These are phyloP conservation scores for Carallia brachiata DNA, from an alignment of 345 rosid species.

Conservation along the genomic window DNA sequence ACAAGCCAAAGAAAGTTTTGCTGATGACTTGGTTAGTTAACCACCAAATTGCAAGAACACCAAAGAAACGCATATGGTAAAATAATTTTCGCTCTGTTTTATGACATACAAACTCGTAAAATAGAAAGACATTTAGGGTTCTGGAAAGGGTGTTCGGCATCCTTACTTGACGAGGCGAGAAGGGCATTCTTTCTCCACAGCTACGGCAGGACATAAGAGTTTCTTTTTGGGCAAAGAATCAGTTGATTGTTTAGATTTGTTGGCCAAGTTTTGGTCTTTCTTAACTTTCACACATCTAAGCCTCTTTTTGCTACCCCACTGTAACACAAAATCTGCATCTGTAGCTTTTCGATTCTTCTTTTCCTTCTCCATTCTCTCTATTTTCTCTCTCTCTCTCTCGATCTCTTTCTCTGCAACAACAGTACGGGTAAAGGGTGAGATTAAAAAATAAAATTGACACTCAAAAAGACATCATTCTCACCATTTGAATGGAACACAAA, in stretches of 20 bases:
- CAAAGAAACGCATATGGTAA: background rate
- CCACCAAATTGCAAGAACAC: background rate
- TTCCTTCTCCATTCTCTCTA: slow-evolving; percentile 62
- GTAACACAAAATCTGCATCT: slow-evolving; percentile 76
- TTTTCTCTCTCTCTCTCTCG: slow-evolving; percentile 23
- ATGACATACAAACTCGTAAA: background rate
- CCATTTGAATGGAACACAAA: background rate
- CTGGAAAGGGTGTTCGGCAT: background rate
- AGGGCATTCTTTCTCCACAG: slow-evolving; percentile 54
- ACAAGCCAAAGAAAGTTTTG: background rate
- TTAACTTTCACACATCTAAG: slow-evolving; percentile 78
- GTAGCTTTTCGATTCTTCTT: slow-evolving; percentile 52
- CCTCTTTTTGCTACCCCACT: slow-evolving; percentile 90
- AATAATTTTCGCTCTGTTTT: background rate
- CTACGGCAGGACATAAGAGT: slow-evolving; percentile 39
- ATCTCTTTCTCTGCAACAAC: background rate
- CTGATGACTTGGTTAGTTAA: background rate
- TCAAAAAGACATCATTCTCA: too few species aligned
- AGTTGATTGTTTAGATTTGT: slow-evolving; percentile 40
- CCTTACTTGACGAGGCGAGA: slow-evolving; percentile 57
- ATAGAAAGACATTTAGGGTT: background rate
- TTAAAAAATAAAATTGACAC: too few species aligned
- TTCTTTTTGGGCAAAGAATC: slow-evolving; percentile 61
- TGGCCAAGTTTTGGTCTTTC: slow-evolving; percentile 48
- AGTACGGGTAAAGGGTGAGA: background rate